phyloP scores from a whole-genome alignment of 305 asterid genomes.

The Fraxinus baroniana region DNA sequence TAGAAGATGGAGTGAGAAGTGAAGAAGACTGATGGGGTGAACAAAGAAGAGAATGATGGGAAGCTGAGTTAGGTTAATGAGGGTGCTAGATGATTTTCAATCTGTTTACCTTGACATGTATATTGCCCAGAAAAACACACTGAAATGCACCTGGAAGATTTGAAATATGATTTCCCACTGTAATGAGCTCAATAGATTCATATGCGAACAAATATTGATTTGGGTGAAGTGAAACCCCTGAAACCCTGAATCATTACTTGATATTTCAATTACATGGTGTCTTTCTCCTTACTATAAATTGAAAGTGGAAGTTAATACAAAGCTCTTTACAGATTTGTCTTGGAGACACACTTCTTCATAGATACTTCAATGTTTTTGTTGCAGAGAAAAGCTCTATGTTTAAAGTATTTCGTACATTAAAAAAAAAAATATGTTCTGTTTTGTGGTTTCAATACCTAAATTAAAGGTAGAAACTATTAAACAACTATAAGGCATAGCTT shows the following conservation, averaged over 20 bases:
- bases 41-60: slow-evolving; percentile 8
- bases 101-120: not conserved
- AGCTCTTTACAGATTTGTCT: not conserved
- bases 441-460: not conserved
- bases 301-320: not conserved
- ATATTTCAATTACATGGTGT: not conserved
- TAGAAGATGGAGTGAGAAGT: not conserved
- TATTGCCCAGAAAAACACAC: not conserved
- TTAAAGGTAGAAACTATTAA: not conserved
- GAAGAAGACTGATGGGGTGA: not conserved
- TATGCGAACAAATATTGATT: slow-evolving; percentile 7
- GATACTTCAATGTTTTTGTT: not conserved
- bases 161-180: slow-evolving; percentile 13
- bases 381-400: not conserved
- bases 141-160: slow-evolving; percentile 14
- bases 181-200: not conserved
- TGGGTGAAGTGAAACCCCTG: slow-evolving; percentile 14
- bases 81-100: slow-evolving; percentile 10
- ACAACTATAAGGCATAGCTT: not conserved
- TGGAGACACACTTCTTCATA: not conserved
- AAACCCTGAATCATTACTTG: not conserved
- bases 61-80: slow-evolving; percentile 12
- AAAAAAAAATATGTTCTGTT: not conserved
- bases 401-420: not conserved
- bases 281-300: not conserved